Conservation (phyloP, 805 yeast species). For the Starmerella powellii region DNA sequence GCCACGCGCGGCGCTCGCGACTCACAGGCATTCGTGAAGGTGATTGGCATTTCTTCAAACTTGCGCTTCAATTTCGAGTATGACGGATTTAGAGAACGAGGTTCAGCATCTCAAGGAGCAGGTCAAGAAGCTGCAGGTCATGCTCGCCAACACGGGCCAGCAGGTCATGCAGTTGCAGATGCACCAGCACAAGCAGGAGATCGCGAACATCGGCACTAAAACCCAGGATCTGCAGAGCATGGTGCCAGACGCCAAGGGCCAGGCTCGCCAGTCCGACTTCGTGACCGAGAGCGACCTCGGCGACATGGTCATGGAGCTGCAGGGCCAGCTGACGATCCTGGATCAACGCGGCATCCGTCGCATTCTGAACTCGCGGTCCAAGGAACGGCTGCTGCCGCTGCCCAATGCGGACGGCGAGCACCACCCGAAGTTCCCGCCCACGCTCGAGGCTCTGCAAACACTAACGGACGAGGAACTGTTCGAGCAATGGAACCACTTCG, state of each 20-base stretch:
- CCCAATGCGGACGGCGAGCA: slow-evolving; percentile 22
- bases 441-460: slow-evolving; percentile 11
- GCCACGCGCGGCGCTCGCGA: too few species aligned
- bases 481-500: slow-evolving; percentile 20
- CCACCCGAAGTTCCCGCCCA: slow-evolving; percentile 16
- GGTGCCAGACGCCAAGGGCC: slow-evolving; percentile 8
- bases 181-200: slow-evolving; percentile 34
- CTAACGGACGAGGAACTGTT: slow-evolving; percentile 13
- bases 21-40: not conserved
- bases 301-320: slow-evolving; percentile 79
- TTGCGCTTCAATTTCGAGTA: not conserved
- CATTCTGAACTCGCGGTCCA: slow-evolving; percentile 47
- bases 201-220: slow-evolving; percentile 19
- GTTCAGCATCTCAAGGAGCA: slow-evolving; percentile 31
- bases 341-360: slow-evolving; percentile 72
- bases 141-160: slow-evolving; percentile 68
- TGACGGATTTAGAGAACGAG: slow-evolving; percentile 13
- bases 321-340: slow-evolving; percentile 62
- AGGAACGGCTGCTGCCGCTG: slow-evolving; percentile 10
- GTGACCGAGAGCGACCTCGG: slow-evolving; percentile 76
- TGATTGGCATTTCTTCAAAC: not conserved
- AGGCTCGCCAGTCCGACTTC: slow-evolving; percentile 14
- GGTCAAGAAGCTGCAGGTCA: slow-evolving; percentile 51
- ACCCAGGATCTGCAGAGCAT: slow-evolving; percentile 23
- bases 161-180: slow-evolving; percentile 63